phyloP scores from a whole-genome alignment of 345 rosid genomes.

The Rhodamnia rubescens region DNA sequence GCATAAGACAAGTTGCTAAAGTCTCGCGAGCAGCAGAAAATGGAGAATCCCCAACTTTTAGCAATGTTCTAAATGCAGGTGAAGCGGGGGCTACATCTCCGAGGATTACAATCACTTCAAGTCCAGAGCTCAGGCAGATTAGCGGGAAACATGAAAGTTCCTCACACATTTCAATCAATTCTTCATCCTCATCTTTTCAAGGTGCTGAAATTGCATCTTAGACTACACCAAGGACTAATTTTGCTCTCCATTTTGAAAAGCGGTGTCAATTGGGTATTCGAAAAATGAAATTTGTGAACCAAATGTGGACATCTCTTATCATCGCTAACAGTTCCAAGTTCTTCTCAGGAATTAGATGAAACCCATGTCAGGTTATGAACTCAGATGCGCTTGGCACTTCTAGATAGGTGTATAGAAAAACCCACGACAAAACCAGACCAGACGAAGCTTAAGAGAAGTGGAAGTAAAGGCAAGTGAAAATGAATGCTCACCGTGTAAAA shows the following conservation, averaged over 20 bases:
- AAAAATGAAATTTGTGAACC: not conserved
- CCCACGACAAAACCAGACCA: not conserved
- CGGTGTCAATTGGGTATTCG: not conserved
- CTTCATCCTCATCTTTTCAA: not conserved
- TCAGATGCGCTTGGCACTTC: not conserved
- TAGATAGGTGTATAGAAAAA: not conserved
- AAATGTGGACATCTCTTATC: not conserved
- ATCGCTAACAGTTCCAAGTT: not conserved
- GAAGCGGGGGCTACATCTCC: not conserved
- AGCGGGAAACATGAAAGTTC: not conserved
- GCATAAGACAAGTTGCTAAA: not conserved
- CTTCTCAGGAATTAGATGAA: not conserved
- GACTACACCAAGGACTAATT: not conserved
- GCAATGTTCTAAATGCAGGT: not conserved
- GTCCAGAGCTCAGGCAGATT: not conserved
- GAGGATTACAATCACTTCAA: not conserved
- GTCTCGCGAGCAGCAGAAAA: not conserved
- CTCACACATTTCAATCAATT: not conserved
- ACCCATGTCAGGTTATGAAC: not conserved
- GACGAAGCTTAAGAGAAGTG: not conserved
- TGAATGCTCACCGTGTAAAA: constrained; percentile 25
- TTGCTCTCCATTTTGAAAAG: not conserved
- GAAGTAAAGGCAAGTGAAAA: not conserved
- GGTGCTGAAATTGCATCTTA: not conserved
- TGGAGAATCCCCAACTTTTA: not conserved